Evolutionary conservation across 2,329 filamentous ascomycete genomes (phyloP).

Genomic region (Aspergillus sergii): DNA sequence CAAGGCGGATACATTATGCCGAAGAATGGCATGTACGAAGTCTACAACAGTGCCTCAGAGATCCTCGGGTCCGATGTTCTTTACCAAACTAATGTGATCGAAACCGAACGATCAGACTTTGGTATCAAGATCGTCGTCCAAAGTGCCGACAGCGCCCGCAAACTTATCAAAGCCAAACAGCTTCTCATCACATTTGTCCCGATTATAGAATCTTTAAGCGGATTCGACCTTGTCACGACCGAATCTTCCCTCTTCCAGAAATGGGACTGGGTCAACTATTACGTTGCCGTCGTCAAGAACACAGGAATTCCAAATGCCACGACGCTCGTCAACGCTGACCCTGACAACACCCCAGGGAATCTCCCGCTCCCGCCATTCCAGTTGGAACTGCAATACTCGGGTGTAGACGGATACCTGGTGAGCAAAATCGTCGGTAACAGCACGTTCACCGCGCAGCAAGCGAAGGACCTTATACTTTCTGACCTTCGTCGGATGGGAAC

Average conservation of each 20-base stretch:
- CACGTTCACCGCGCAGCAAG: constrained; percentile 27
- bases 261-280: constrained; percentile 44
- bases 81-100: constrained; percentile 25
- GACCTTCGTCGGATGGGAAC: constrained; percentile 20
- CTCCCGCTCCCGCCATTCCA: constrained; percentile 25
- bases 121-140: constrained; percentile 30
- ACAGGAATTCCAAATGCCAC: constrained; percentile 37
- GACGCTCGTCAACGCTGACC: constrained; percentile 29
- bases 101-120: constrained; percentile 19
- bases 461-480: constrained; percentile 11
- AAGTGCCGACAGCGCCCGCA: constrained; percentile 26
- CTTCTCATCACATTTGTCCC: constrained; percentile 43
- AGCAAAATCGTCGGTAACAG: constrained; percentile 15
- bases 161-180: constrained; percentile 38
- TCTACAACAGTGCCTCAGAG: constrained; percentile 26
- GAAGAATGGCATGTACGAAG: constrained; percentile 19
- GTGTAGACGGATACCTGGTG: constrained; percentile 14
- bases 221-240: constrained; percentile 37
- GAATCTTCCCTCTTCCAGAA: constrained; percentile 42
- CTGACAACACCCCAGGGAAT: constrained; percentile 27
- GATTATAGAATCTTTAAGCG: constrained; percentile 34
- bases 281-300: constrained; percentile 41
- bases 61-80: constrained; percentile 30
- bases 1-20: constrained; percentile 21
- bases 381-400: constrained; percentile 15